These are phyloP conservation scores for Waltiozyma solani DNA, from an alignment of 1,139 yeast genomes.

Conservation along the genomic window DNA sequence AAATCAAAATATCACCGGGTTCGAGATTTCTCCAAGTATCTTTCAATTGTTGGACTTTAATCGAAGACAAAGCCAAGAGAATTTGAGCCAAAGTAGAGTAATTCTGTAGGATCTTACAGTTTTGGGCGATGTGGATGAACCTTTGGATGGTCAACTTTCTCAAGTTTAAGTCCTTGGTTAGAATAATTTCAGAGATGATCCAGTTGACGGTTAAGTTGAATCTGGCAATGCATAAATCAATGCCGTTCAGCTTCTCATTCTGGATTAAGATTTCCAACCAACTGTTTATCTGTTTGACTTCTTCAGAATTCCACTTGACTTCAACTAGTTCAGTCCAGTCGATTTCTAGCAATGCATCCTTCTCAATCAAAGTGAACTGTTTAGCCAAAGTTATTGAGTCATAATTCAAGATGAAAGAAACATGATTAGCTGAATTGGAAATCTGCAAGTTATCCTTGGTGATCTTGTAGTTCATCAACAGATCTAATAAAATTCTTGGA, in stretches of 20 bases:
- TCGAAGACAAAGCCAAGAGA: slow-evolving; percentile 72
- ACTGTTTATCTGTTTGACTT: slow-evolving; percentile 62
- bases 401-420: slow-evolving; percentile 72
- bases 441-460: slow-evolving; percentile 14
- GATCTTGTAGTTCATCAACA: slow-evolving; percentile 14
- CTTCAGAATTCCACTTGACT: slow-evolving; percentile 54
- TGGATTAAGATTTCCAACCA: slow-evolving; percentile 76
- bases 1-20: slow-evolving; percentile 45
- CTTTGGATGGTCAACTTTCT: slow-evolving; percentile 62
- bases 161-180: slow-evolving; percentile 51
- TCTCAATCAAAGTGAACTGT: slow-evolving; percentile 79
- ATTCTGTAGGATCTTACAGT: slow-evolving; percentile 64
- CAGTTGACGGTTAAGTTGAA: slow-evolving; percentile 87
- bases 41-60: slow-evolving; percentile 46
- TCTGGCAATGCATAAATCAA: slow-evolving; percentile 76
- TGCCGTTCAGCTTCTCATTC: slow-evolving; percentile 54
- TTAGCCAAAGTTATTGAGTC: slow-evolving; percentile 57
- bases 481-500: slow-evolving; percentile 16
- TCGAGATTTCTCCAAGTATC: slow-evolving; percentile 67
- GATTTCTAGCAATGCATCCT: slow-evolving; percentile 71
- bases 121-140: slow-evolving; percentile 78
- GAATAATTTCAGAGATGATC: slow-evolving; percentile 79
- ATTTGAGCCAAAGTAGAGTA: slow-evolving; percentile 84
- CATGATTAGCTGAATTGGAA: slow-evolving; percentile 34
- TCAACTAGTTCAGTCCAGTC: slow-evolving; percentile 91